These are phyloP conservation scores for Lasiosphaeria ovina DNA, from an alignment of 495 filamentous ascomycete species.

Conservation along the genomic window DNA sequence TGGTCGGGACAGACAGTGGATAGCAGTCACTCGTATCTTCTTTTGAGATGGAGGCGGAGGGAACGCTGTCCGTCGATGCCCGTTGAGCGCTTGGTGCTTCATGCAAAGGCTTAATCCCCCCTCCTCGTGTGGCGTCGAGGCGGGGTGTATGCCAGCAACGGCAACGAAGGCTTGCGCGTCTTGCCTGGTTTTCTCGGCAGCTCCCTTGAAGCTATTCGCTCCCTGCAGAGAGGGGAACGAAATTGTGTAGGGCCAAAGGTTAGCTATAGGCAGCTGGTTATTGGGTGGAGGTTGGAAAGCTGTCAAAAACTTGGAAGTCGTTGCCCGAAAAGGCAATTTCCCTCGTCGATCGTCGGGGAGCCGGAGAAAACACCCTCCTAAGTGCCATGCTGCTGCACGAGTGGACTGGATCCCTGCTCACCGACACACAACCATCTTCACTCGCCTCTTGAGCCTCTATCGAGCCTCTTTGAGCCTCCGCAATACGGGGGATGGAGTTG, in stretches of 20 bases:
- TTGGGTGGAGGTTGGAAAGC: neutral
- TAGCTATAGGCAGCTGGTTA: no score
- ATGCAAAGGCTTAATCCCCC: no score
- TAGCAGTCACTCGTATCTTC: no score
- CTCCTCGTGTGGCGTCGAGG: neutral
- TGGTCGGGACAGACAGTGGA: no score
- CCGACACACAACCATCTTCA: neutral
- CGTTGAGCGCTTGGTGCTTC: no score
- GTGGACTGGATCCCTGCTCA: neutral
- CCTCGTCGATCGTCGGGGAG: constrained; percentile 3
- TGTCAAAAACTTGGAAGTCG: neutral
- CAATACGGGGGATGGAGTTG: neutral
- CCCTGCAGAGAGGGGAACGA: neutral
- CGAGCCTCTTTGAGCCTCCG: neutral
- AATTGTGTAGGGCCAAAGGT: neutral
- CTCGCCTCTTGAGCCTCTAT: no score
- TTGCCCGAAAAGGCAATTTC: neutral
- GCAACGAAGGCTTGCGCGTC: neutral
- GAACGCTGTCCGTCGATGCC: no score
- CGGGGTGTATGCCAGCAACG: neutral
- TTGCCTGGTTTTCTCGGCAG: neutral
- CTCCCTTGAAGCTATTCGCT: neutral
- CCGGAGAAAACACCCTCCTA: neutral
- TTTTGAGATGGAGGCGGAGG: no score
- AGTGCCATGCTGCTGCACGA: neutral